Evolutionary conservation across 2,329 filamentous ascomycete species (phyloP).

Genomic region (Graphilbum fragrans): DNA sequence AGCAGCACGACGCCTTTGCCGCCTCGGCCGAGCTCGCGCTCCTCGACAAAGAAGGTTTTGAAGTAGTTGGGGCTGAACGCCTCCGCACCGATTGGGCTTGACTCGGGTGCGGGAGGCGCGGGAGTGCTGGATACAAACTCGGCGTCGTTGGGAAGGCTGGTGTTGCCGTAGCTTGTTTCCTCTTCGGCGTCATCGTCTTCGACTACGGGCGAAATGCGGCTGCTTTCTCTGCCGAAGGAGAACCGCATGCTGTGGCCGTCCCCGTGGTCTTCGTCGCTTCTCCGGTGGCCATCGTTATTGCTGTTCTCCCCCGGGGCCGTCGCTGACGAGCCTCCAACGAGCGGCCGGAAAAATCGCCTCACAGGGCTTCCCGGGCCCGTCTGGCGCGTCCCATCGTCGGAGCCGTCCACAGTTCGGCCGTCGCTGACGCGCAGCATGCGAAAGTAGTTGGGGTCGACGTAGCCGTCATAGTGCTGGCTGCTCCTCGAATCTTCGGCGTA

Average conservation of each 20-base stretch:
- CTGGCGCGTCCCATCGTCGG: constrained; percentile 25
- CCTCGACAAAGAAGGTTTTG: constrained; percentile 82
- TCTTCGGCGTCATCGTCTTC: not conserved
- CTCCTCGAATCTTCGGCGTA: not conserved
- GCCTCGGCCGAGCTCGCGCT: constrained; percentile 73
- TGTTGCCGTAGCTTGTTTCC: not conserved
- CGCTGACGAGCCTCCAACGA: constrained; percentile 8
- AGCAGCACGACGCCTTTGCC: constrained; percentile 91
- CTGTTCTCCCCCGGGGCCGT: not conserved
- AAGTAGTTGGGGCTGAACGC: constrained; percentile 93
- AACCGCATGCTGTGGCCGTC: constrained; percentile 9
- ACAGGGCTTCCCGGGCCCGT: constrained; percentile 32
- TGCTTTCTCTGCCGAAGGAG: not conserved
- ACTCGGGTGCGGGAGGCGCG: constrained; percentile 17
- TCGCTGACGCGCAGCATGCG: constrained; percentile 63
- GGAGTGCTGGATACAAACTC: constrained; percentile 44
- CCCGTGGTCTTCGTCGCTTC: not conserved
- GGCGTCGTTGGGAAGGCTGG: constrained; percentile 13
- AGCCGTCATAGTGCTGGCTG: constrained; percentile 40
- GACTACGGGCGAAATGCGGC: constrained; percentile 12
- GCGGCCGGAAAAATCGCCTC: constrained; percentile 37
- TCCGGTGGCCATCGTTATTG: not conserved
- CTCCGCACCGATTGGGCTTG: constrained; percentile 65
- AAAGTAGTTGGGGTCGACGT: constrained; percentile 88
- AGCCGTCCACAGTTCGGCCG: constrained; percentile 23